These are phyloP conservation scores for Drechslerella stenobrocha DNA, from an alignment of 2,329 filamentous ascomycete genomes.

Conservation along the genomic window DNA sequence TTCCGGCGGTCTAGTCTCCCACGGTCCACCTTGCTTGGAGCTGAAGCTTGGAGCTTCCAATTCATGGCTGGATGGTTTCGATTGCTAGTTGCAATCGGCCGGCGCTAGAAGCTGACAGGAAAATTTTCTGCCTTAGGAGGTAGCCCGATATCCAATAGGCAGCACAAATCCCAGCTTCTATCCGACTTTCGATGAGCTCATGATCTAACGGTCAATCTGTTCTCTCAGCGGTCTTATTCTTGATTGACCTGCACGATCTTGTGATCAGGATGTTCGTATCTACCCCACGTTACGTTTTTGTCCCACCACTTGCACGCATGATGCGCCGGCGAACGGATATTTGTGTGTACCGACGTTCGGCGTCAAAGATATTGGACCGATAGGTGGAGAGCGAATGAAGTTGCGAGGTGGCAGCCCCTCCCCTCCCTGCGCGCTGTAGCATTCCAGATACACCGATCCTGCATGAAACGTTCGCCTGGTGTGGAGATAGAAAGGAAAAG, in stretches of 20 bases:
- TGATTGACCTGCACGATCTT: constrained; percentile 23
- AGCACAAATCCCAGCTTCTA: constrained; percentile 5
- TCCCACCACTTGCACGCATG: constrained; percentile 1
- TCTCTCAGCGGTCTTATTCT: not conserved
- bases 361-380: constrained; percentile 17
- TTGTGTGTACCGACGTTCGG: not conserved
- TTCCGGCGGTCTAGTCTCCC: constrained; percentile 44
- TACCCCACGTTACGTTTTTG: constrained; percentile 26
- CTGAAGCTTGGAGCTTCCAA: constrained; percentile 43
- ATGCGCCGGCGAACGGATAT: constrained; percentile 11
- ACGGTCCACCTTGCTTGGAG: constrained; percentile 28
- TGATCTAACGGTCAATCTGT: constrained; percentile 16
- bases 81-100: constrained; percentile 30
- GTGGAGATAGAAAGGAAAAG: constrained; percentile 18
- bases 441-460: constrained; percentile 46
- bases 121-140: constrained; percentile 37
- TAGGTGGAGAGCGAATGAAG: constrained; percentile 8
- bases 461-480: constrained; percentile 49
- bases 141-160: constrained; percentile 20
- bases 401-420: constrained; percentile 30
- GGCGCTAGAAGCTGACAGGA: constrained; percentile 36
- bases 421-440: constrained; percentile 14
- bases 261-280: constrained; percentile 33
- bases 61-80: constrained; percentile 19
- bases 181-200: constrained; percentile 35